phyloP scores from a whole-genome alignment of 1,139 yeast species.

The Taphrina communis region DNA sequence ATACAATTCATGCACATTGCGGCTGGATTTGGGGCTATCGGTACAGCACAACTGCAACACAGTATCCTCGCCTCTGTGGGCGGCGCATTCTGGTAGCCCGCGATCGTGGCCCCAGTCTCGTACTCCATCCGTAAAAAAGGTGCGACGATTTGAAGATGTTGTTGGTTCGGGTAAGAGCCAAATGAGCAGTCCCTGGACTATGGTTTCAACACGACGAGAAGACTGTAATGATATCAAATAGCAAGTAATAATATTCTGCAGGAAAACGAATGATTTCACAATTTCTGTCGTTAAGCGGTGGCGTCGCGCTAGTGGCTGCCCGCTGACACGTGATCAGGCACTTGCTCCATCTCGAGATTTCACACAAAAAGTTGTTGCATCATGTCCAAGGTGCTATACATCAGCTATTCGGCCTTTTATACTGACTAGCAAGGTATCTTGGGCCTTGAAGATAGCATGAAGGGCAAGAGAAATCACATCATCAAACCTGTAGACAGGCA shows the following conservation, averaged over 20 bases:
- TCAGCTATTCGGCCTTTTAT: too few species aligned
- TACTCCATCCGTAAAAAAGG: neutral
- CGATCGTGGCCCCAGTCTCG: constrained; percentile 28
- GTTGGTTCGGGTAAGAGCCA: too few species aligned
- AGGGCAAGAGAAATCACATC: constrained; percentile 35
- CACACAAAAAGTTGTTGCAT: too few species aligned
- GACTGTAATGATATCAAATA: too few species aligned
- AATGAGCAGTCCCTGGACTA: too few species aligned
- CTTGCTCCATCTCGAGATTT: constrained; percentile 11
- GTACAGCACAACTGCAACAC: constrained; percentile 98
- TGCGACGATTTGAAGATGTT: neutral
- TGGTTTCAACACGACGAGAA: too few species aligned
- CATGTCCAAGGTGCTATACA: too few species aligned
- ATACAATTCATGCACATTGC: constrained; percentile 99
- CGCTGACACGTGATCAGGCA: constrained; percentile 18
- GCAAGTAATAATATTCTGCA: too few species aligned
- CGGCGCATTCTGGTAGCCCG: constrained; percentile 40
- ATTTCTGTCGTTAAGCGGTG: neutral
- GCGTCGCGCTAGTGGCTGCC: neutral
- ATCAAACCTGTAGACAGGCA: constrained; percentile 22
- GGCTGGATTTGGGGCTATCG: constrained; percentile 80
- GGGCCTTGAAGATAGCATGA: constrained; percentile 11
- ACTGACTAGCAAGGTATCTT: too few species aligned
- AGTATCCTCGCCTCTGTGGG: constrained; percentile 64
- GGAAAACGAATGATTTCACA: neutral